These are phyloP conservation scores for Lumnitzera racemosa DNA, from an alignment of 345 rosid genomes.

Conservation along the genomic window DNA sequence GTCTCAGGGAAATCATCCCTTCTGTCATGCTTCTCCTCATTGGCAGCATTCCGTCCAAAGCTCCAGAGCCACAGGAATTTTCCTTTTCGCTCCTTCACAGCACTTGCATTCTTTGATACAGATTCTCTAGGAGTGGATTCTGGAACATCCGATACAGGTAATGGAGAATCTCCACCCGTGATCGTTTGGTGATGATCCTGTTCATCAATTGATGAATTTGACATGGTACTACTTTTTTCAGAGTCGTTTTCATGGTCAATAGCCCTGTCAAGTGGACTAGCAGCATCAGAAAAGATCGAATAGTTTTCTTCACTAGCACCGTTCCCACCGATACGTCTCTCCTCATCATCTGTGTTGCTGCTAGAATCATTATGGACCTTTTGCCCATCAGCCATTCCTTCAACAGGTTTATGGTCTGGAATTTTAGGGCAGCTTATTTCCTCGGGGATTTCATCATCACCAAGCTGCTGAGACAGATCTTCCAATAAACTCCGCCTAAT, in stretches of 20 bases:
- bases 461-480: constrained; percentile 59
- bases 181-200: constrained; percentile 29
- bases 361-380: constrained; percentile 20
- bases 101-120: constrained; percentile 21
- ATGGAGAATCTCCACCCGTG: constrained; percentile 32
- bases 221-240: constrained; percentile 55
- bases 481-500: constrained; percentile 59
- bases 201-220: constrained; percentile 42
- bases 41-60: constrained; percentile 50
- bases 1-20: constrained; percentile 20
- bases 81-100: constrained; percentile 49
- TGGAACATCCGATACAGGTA: constrained; percentile 49
- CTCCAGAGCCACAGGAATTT: constrained; percentile 95
- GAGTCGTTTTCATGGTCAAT: constrained; percentile 55
- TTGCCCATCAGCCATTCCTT: constrained; percentile 22
- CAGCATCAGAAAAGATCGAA: constrained; percentile 40
- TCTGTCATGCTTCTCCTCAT: constrained; percentile 41
- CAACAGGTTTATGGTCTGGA: constrained; percentile 13
- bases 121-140: constrained; percentile 21
- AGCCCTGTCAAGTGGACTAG: constrained; percentile 43
- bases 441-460: constrained; percentile 38
- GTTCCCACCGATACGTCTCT: constrained; percentile 35
- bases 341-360: constrained; percentile 24
- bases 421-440: constrained; percentile 16
- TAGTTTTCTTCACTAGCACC: constrained; percentile 56